Evolutionary conservation across 2,329 filamentous ascomycete genomes (phyloP), one percentile per base, ranked within the genome.

Genomic region (Bipolaris oryzae): DNA sequence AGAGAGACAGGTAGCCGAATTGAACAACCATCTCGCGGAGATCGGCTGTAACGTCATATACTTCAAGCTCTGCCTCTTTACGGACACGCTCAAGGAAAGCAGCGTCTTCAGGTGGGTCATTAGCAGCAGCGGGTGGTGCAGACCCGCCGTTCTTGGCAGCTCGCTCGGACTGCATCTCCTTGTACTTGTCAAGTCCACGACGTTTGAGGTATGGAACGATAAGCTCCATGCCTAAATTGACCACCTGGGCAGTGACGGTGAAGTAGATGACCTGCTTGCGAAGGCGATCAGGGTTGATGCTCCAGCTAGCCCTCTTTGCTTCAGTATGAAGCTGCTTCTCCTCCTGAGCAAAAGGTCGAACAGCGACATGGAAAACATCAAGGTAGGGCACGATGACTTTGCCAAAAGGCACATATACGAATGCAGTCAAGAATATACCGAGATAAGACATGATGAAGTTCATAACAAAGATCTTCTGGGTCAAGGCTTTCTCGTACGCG

Each of bases 381-480:
- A 99, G 85, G 71, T 96, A 90, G 0, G 95, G 94, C 0, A 95
- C 87, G 10, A 99, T 85, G 43, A 92, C 77, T 57, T 87, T 86
- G 13, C 91, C 94, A 68, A 98, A 98, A 0, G 94, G 94, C 18
- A 96, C 91, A 69, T 97, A 98, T 61, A 97, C 87, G 67, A 97
- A 98, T 0, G 93, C 91, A 0, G 93, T 97, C 16, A 98, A 84
- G 71, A 96, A 88, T 45, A 74, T 88, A 1, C 92, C 90, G 50
- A 96, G 87, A 74, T 97, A 98, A 0, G 93, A 96, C 5, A 92
- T 96, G 77, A 98, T 94, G 77, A 97, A 96, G 80, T 97, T 96
- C 70, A 98, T 85, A 13, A 98, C 87, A 70, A 99, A 98, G 33
- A 96, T 89, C 80, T 99, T 99, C 56, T 91, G 88, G 0, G 95